Base-by-base conservation (phyloP, 139 green algal genomes). In the Parachlorella kessleri region DNA sequence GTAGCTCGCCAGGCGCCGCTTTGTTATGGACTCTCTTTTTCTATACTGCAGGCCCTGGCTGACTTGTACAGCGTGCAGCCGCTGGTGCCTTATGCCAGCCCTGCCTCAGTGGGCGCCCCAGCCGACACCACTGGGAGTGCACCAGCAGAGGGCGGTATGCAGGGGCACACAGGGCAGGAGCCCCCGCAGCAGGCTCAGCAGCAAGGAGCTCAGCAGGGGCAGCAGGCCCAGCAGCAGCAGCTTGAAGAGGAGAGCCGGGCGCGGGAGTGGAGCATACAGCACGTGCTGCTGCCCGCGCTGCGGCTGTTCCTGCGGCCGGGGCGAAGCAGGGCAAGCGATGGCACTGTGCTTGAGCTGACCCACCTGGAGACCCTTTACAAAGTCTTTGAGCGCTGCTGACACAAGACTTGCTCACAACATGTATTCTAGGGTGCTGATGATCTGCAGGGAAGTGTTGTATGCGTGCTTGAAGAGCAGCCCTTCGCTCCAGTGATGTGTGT, bases 301-400 rank as follows among this genome's bases (percentile, higher is more conserved):
- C 74, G 73, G 37, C 53, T 39, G 24, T 86, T 84, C 73, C 69
- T 95, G 23, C 74, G 74, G 70, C 90, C 93, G 1, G 55, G 80
- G 5, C 59, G 66, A 7, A 21, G 55, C 41, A 78, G 89, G 2
- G 87, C 87, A 18, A 85, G 69, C 4, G 93, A 96, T 78, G 93
- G 92, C 55, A 91, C 78, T 23, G 82, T 94, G 9, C 72, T 97
- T 40, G 89, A 98, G 85, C 79, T 98, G 30, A 94, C 93, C 4
- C 86, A 87, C 0, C 81, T 98, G 71, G 94, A 98, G 77, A 85
- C 89, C 30, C 87, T 98, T 7, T 98, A 98, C 72, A 88, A 89
- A 23, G 88, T 97, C 24, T 98, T 98, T 88, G 95, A 98, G 87
- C 81, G 95, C 18, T 98, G 95, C 79, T 97, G 84, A 85, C 6